Percentiles rank a stretch among this genome's conserved stretches.
These are phyloP conservation scores for Schizosaccharomyces japonicus DNA, from an alignment of 805 yeast genomes.

Conservation along the genomic window DNA sequence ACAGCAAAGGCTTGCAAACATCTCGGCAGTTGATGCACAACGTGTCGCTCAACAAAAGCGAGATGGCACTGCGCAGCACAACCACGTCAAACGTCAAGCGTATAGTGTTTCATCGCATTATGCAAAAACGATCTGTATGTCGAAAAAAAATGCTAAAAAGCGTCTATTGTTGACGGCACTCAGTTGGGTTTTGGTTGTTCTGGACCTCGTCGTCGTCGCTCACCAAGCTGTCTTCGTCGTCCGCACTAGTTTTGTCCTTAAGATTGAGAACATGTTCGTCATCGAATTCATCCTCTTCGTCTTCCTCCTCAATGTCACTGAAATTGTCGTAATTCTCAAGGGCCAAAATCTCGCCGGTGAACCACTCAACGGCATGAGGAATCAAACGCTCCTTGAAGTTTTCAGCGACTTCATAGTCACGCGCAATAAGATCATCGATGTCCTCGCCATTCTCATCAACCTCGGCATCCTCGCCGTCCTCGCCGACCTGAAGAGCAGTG, in stretches of 20 bases:
- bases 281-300: slow-evolving; percentile 36
- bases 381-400: slow-evolving; percentile 84
- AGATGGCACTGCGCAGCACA: too few species aligned
- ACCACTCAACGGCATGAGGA: slow-evolving; percentile 96
- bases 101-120: too few species aligned
- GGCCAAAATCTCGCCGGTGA: slow-evolving; percentile 87
- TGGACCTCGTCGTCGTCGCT: slow-evolving; percentile 17
- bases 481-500: slow-evolving; percentile 69
- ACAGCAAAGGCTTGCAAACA: too few species aligned
- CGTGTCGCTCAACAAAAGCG: too few species aligned
- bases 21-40: too few species aligned
- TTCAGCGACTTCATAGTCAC: slow-evolving; percentile 90
- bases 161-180: slow-evolving; percentile 30
- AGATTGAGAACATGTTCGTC: slow-evolving; percentile 40
- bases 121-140: too few species aligned
- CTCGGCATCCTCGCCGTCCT: slow-evolving; percentile 27
- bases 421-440: slow-evolving; percentile 60
- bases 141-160: too few species aligned
- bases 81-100: too few species aligned
- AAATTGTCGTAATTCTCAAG: slow-evolving; percentile 41
- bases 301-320: slow-evolving; percentile 36
- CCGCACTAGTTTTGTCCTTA: slow-evolving; percentile 25
- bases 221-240: slow-evolving; percentile 20
- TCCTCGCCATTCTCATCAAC: slow-evolving; percentile 42
- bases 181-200: slow-evolving; percentile 28